Conservation (phyloP, 192 early-diverging fungal genomes). For the Phlyctochytrium arcticum region DNA sequence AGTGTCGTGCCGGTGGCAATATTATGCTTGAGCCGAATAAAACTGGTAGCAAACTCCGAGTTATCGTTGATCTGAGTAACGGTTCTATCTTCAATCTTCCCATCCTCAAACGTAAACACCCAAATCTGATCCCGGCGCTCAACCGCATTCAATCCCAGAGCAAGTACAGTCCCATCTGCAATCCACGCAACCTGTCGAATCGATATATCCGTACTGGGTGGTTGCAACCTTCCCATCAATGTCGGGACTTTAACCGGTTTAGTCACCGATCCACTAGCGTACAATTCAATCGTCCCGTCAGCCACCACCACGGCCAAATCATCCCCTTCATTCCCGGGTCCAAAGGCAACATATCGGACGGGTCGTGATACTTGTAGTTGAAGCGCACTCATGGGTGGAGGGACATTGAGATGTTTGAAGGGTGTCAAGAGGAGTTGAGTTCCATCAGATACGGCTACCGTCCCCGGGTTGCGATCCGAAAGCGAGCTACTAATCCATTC, state of each 20-base stretch:
- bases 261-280: constrained; percentile 4
- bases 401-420: constrained; percentile 78
- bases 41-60: neutral
- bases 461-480: constrained; percentile 37
- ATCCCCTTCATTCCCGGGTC: constrained; percentile 54
- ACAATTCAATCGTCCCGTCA: constrained; percentile 39
- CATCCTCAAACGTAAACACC: neutral
- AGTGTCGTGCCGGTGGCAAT: neutral
- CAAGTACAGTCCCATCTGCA: constrained; percentile 43
- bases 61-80: neutral
- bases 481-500: constrained; percentile 38
- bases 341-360: constrained; percentile 60
- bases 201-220: neutral
- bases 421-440: constrained; percentile 64
- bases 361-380: constrained; percentile 37
- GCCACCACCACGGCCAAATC: constrained; percentile 69
- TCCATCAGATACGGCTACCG: constrained; percentile 79
- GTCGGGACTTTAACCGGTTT: constrained; percentile 35
- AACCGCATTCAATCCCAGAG: constrained; percentile 20
- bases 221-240: neutral
- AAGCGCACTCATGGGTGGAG: constrained; percentile 84
- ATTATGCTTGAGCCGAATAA: constrained; percentile 14
- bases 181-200: constrained; percentile 71
- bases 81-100: neutral
- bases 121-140: constrained; percentile 9